Base-by-base conservation (phyloP, 2,329 filamentous ascomycete genomes). In the Calonectria leucothoes region DNA sequence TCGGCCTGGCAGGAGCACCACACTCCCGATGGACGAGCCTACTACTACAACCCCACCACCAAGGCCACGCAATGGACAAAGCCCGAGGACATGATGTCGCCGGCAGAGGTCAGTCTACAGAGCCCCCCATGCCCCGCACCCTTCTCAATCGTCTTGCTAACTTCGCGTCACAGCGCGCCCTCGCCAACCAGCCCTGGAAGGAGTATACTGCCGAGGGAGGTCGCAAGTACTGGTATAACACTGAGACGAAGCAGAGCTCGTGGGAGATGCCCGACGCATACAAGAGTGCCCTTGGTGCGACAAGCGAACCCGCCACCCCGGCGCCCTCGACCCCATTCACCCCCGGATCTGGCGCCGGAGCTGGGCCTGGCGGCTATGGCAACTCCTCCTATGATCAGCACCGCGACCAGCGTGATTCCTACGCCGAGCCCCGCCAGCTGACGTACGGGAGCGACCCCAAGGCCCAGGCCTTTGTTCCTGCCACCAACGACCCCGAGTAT, bases 51-150 rank as follows among this genome's bases (percentile, higher is more conserved):
- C 83, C 87, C 92, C 15, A 86, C 91, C 74, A 98, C 95, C 20
- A 97, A 97, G 83, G 91, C 90, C 75, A 98, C 97, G 37, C 94
- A 96, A 90, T 99, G 97, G 97, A 93, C 92, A 49, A 98, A 98
- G 86, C 97, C 97, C 5, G 91, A 94, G 82, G 97, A 98, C 57
- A 88, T 98, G 85, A 96, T 98, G 94, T 93, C 91, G 27, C 90
- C 92, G 8, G 91, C 93, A 66, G 95, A 98, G 91, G 95, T 96
- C 86, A 76, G 85, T 78, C 20, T 59, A 3, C 20, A n/a, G 42
- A 66, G 23, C 11, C 29, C 15, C 39, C 33, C 3, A n/a, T 48
- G 6, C 6, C 55, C 55, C 48, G 15, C 51, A 33, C 42, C 42
- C n/a, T 12, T 31, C 37, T 39, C 23, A 8, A 39, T 72, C 15